Evolutionary conservation across 768 basidiomycete genomes (phyloP), one percentile per base, ranked within the genome.

Genomic region (Agaricus sinodeliciosus): DNA sequence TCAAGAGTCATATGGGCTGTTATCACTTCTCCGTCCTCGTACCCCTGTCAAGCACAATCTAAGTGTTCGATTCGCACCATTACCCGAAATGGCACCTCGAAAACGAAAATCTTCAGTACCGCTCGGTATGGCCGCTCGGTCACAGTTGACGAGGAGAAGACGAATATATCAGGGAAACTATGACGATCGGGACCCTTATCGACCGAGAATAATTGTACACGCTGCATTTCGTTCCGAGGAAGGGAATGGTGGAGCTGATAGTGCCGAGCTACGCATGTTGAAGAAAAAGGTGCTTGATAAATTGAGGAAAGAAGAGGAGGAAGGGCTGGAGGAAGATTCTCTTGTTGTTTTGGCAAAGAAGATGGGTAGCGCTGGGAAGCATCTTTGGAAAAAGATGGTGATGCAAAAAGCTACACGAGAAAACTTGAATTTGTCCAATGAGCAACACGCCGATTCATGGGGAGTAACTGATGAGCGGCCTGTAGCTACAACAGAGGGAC

Each of bases 51-150:
- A 26, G 13, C 49, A 60, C 11, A 57, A 50, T 15, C 61, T 70
- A 36, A 74, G 68, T 46, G 74, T 85, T 41, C 76, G 71, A 56
- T 85, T 85, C 50, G 82, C 82, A 1, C 82, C 82, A 0, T 66
- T 85, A 19, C 82, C 82, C 1, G 69, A 77, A 52, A 63, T 75
- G 1, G 78, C 72, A 16, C 77, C 77, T 2, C 71, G 74, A 18
- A 75, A 74, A 58, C 73, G 77, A 42, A 72, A 75, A 18, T 78
- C 73, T 4, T 62, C 69, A 35, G 67, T 70, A 3, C 82, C 82
- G 4, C 65, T 84, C 3, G 82, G 82, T 3, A 75, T 80, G 55
- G 74, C 80, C 28, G 79, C 75, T 1, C 73, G 77, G 6, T 66
- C 67, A 9, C 67, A 71, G 55, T 66, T 78, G 48, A 67, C 73